Conservation (phyloP, 2,329 filamentous ascomycete genomes). For the Trichophyton rubrum region DNA sequence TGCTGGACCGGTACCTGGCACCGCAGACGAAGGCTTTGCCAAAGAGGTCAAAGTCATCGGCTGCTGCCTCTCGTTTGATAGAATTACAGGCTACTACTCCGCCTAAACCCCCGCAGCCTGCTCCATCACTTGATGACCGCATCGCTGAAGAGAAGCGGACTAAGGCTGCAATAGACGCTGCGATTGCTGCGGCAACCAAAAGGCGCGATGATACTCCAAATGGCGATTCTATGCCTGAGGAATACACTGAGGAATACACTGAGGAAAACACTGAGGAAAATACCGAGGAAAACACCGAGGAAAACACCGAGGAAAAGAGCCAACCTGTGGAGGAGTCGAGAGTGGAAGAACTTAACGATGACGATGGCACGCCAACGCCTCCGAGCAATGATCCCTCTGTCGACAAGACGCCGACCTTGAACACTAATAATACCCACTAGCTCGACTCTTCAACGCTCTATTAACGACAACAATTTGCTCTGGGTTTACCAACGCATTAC, state of each 20-base stretch:
- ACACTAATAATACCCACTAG: no score
- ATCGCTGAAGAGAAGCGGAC: background rate
- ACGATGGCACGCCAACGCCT: background rate
- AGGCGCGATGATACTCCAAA: background rate
- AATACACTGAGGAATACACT: background rate
- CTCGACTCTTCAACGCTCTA: background rate
- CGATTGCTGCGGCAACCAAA: background rate
- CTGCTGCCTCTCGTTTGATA: background rate
- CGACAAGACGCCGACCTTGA: background rate
- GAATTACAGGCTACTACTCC: background rate
- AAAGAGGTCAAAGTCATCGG: background rate
- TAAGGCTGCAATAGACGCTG: background rate
- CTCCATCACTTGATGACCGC: background rate
- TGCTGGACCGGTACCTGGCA: slow-evolving; percentile 57
- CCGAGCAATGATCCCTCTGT: background rate
- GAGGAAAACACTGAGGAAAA: background rate
- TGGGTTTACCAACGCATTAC: background rate
- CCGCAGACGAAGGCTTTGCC: slow-evolving; percentile 27
- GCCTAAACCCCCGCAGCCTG: background rate
- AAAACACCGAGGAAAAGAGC: background rate
- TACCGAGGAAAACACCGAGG: background rate
- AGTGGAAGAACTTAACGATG: background rate
- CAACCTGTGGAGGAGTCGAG: background rate
- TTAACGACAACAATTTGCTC: background rate
- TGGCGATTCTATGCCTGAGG: background rate